Conservation (phyloP, 805 yeast species). For the Ogataea methylovora region DNA sequence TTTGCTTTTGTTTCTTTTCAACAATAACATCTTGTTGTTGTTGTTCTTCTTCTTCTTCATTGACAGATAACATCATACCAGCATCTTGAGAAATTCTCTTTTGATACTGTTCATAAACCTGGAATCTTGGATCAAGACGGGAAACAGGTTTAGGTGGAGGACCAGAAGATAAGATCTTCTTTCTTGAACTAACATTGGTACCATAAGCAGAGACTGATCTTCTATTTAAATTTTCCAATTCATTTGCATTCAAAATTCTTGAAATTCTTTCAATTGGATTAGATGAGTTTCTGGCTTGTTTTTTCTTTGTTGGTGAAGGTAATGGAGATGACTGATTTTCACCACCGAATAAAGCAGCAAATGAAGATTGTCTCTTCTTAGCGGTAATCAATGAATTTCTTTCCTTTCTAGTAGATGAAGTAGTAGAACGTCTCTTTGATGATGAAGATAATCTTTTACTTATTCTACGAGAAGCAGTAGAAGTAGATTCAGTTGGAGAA, state of each 20-base stretch:
- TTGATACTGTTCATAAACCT: conserved; percentile 38
- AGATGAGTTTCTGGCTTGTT: conserved; percentile 17
- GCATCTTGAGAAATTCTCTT: conserved; percentile 36
- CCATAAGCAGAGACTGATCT: conserved; percentile 33
- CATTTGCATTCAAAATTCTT: conserved; percentile 36
- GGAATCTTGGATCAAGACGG: conserved; percentile 49
- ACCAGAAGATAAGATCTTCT: conserved; percentile 10
- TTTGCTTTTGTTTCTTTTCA: conserved; percentile 11
- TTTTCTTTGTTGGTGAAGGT: conserved; percentile 13
- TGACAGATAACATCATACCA: conserved; percentile 22
- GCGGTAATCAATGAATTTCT: conserved; percentile 14
- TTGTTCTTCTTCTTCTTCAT: conserved; percentile 21
- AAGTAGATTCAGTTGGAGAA: neutral
- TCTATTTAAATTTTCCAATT: conserved; percentile 34
- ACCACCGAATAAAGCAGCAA: conserved; percentile 9
- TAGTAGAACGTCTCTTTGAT: conserved; percentile 1
- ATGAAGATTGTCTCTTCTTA: conserved; percentile 14
- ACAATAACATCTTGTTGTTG: conserved; percentile 15
- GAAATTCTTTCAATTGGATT: conserved; percentile 25
- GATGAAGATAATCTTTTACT: conserved; percentile 1
- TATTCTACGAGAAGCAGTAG: neutral
- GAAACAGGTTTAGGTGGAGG: conserved; percentile 51
- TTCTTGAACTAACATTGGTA: conserved; percentile 27
- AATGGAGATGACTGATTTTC: conserved; percentile 1
- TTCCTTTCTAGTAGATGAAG: conserved; percentile 2